Evolutionary conservation across 768 basidiomycete genomes (phyloP), one percentile per base, ranked within the genome.

Genomic region (Amanita muscaria): DNA sequence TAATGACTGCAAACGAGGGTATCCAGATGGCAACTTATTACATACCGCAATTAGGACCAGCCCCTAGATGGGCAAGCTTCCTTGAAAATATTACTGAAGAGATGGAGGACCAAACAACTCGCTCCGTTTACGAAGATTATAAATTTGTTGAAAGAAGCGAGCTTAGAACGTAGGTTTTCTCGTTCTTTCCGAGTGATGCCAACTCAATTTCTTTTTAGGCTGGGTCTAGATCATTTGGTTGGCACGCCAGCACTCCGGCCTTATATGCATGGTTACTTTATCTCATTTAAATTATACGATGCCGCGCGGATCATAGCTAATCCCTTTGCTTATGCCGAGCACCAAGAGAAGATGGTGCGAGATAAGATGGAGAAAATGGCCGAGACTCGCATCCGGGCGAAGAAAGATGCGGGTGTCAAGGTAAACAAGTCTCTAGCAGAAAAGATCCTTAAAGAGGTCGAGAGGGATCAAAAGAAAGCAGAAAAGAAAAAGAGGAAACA

Each of bases 221-320:
- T 99, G 49, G 88, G 92, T n/a, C 65, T 99, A 59, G 87, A 92
- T 53, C 90, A 94, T 60, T 88, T 99, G 54, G 68, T 96, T 51
- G 96, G 96, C 40, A 94, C 93, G 4, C 82, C 91, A 16, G 80
- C 87, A 14, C 87, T 98, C 72, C 94, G 94, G 63, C 96, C 96
- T 3, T 99, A 98, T 66, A 97, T 99, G 94, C 96, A 99, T 63
- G 96, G 96, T 33, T 98, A 93, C 77, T 98, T 99, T 69, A 64
- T 97, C 50, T 88, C 92, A 4, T 80, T 98, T 64, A 89, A 91
- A 56, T 77, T 98, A 4, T 98, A 98, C 68, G 89, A 93, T 54
- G 85, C 93, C 40, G 96, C 96, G 2, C 83, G 93, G 24, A 76
- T 94, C 51, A 92, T 98, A 53, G 84, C 91, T 46, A 97, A 98